Evolutionary conservation across 306 rosid species (phyloP).

Genomic region (Acacia crassicarpa): DNA sequence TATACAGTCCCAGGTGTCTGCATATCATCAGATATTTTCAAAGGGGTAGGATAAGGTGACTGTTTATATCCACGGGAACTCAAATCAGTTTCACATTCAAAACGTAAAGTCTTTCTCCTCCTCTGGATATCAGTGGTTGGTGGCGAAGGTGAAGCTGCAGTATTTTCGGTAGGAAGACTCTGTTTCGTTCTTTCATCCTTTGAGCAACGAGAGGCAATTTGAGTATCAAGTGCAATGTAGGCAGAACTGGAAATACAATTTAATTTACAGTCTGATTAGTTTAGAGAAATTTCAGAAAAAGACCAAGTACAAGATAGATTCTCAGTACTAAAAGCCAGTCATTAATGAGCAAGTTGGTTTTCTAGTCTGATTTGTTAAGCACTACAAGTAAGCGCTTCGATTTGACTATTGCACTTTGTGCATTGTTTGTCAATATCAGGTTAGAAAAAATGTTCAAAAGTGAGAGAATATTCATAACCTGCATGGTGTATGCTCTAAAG

Average conservation of each 20-base stretch:
- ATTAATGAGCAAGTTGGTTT: not conserved
- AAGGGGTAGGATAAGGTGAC: conserved; percentile 73
- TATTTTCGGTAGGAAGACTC: conserved; percentile 28
- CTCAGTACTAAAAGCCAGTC: not conserved
- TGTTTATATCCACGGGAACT: conserved; percentile 44
- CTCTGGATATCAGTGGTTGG: conserved; percentile 35
- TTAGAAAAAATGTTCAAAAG: not conserved
- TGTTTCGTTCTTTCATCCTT: conserved; percentile 24
- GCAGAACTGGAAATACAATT: conserved; percentile 33
- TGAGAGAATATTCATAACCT: conserved; percentile 50
- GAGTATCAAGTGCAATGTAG: conserved; percentile 32
- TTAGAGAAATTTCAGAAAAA: conserved; percentile 14
- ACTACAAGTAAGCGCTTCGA: not conserved
- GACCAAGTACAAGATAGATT: not conserved
- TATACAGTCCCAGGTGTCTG: conserved; percentile 85
- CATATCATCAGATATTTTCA: conserved; percentile 70
- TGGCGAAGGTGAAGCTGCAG: conserved; percentile 37
- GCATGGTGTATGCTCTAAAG: conserved; percentile 59
- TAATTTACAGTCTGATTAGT: not conserved
- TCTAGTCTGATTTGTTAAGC: not conserved
- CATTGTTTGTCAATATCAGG: conserved; percentile 19
- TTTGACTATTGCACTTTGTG: not conserved
- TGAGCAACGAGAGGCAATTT: conserved; percentile 18
- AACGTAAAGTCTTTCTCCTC: conserved; percentile 61
- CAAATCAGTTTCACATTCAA: conserved; percentile 57